phyloP scores from a whole-genome alignment of 1,284 basidiomycete genomes.

The Heterobasidion irregulare region DNA sequence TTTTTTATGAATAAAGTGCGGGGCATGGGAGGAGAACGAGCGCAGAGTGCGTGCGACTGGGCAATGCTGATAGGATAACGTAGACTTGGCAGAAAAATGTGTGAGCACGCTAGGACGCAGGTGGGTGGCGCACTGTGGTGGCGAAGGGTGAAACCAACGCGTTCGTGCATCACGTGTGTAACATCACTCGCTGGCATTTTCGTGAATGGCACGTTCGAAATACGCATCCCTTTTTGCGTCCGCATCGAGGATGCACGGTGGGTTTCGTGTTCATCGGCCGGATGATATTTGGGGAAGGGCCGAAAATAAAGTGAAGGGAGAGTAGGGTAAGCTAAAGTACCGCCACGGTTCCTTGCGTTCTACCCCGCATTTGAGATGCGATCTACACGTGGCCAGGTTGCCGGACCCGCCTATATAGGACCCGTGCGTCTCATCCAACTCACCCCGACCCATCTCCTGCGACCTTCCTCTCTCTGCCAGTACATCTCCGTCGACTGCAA shows the following conservation, averaged over 20 bases:
- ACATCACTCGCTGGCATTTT: background rate
- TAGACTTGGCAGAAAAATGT: too few relatives aligned
- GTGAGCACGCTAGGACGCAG: too few relatives aligned
- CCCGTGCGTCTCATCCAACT: background rate
- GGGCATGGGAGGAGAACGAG: background rate
- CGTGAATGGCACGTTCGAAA: background rate
- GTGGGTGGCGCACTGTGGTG: too few relatives aligned
- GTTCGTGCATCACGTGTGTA: background rate
- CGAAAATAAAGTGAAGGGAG: too few relatives aligned
- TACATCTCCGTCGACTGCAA: background rate
- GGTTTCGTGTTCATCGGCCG: too few relatives aligned
- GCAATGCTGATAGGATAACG: too few relatives aligned
- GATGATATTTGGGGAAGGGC: too few relatives aligned
- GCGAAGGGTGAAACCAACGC: background rate
- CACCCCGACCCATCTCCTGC: background rate
- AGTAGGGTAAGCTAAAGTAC: background rate
- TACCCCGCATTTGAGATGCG: background rate
- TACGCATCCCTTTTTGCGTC: too few relatives aligned
- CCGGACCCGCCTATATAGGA: background rate
- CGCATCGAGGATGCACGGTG: too few relatives aligned
- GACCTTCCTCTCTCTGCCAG: background rate
- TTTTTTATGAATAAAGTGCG: too few relatives aligned
- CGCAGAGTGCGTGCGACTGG: background rate
- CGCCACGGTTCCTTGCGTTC: background rate
- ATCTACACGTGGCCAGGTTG: background rate